Percentiles rank a stretch among this genome's conserved stretches.
These are phyloP conservation scores for Canavalia gladiata DNA, from an alignment of 306 rosid genomes.

Conservation along the genomic window DNA sequence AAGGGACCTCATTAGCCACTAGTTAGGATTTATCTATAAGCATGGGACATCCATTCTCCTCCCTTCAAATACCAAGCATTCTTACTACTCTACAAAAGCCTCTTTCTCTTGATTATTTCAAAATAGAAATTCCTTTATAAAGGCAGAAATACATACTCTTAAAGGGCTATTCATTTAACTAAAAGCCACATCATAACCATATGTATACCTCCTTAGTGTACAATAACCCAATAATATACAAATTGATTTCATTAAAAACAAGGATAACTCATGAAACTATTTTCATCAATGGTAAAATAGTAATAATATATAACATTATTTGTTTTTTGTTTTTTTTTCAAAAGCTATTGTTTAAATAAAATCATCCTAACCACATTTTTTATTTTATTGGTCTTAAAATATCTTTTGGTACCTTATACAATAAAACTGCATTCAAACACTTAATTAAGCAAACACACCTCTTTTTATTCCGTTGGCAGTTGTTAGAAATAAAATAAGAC, in stretches of 20 bases:
- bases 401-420: not conserved
- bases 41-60: too few relatives aligned
- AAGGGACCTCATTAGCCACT: too few relatives aligned
- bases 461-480: not conserved
- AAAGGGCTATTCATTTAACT: not conserved
- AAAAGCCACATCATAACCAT: not conserved
- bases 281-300: not conserved
- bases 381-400: constrained; percentile 26
- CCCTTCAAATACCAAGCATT: too few relatives aligned
- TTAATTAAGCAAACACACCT: constrained; percentile 10
- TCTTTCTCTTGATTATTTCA: not conserved
- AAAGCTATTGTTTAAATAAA: constrained; percentile 4
- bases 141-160: not conserved
- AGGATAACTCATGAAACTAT: constrained; percentile 19
- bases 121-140: not conserved
- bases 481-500: constrained; percentile 30
- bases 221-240: constrained; percentile 5
- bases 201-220: not conserved
- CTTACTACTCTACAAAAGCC: not conserved
- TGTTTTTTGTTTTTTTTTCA: not conserved
- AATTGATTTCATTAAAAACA: not conserved
- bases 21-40: too few relatives aligned
- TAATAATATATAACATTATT: constrained; percentile 15
- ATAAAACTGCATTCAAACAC: constrained; percentile 12
- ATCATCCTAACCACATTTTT: not conserved